phyloP scores from a whole-genome alignment of 1,139 yeast species.

The Tardiomyces digboiensis region DNA sequence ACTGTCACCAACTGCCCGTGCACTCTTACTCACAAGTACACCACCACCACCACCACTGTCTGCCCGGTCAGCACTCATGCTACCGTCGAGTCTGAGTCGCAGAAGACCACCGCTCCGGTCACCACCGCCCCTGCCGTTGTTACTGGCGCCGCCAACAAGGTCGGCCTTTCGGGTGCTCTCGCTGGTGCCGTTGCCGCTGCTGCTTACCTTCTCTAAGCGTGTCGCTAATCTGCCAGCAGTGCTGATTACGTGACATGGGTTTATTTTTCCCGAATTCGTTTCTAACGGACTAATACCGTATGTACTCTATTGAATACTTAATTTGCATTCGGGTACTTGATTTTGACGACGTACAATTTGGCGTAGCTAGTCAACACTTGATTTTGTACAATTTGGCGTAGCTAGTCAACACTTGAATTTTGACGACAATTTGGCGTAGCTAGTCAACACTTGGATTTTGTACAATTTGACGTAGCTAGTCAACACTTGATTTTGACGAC shows the following conservation, averaged over 20 bases:
- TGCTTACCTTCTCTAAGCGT: constrained; percentile 30
- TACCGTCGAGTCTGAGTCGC: constrained; percentile 7
- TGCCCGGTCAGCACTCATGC: constrained; percentile 26
- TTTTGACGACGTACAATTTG: no score
- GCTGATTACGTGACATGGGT: no score
- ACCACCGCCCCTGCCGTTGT: constrained; percentile 6
- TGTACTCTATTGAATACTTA: neutral
- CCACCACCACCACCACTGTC: constrained; percentile 33
- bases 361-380: no score
- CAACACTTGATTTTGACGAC: no score
- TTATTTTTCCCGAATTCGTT: no score
- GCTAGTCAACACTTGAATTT: no score
- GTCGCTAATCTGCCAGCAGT: no score
- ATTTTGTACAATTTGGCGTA: no score
- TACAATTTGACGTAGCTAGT: no score
- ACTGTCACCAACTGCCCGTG: constrained; percentile 42
- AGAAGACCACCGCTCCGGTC: no score
- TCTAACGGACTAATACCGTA: neutral
- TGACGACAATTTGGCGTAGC: no score
- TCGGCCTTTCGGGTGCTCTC: constrained; percentile 25
- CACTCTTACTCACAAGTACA: constrained; percentile 41
- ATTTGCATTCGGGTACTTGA: neutral
- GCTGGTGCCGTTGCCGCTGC: constrained; percentile 31
- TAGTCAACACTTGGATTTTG: no score
- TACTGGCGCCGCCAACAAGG: constrained; percentile 22